Percentiles rank a stretch among this genome's conserved stretches.
phyloP scores from a whole-genome alignment of 164 flowering plant species.

The Liriodendron chinense region DNA sequence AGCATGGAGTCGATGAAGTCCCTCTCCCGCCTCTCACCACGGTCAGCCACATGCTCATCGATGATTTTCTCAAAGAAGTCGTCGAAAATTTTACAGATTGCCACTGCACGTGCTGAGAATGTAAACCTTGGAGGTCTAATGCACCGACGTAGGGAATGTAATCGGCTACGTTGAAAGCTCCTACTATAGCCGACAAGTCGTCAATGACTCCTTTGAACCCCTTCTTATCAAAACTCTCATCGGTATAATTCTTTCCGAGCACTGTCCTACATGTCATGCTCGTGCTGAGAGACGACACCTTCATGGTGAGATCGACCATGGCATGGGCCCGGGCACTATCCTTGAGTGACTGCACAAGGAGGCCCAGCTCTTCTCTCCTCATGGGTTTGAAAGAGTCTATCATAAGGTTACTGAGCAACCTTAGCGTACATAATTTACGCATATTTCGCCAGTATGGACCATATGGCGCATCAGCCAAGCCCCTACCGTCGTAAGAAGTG shows the following conservation, averaged over 20 bases:
- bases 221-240: constrained; percentile 34
- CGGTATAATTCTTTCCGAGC: constrained; percentile 48
- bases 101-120: constrained; percentile 3
- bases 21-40: neutral
- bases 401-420: constrained; percentile 20
- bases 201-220: constrained; percentile 46
- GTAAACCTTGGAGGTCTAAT: constrained; percentile 12
- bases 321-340: constrained; percentile 10
- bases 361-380: constrained; percentile 34
- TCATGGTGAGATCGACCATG: constrained; percentile 22
- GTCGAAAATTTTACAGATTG: neutral
- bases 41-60: constrained; percentile 1
- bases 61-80: constrained; percentile 15
- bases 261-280: constrained; percentile 39
- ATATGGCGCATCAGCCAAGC: constrained; percentile 14
- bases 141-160: constrained; percentile 22
- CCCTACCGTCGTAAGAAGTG: constrained; percentile 11
- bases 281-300: constrained; percentile 21
- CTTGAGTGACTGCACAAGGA: constrained; percentile 21
- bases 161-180: constrained; percentile 40
- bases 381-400: constrained; percentile 22
- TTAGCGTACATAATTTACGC: constrained; percentile 19
- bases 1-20: constrained; percentile 16
- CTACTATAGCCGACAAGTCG: constrained; percentile 35
- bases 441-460: constrained; percentile 31